These are phyloP conservation scores for Plantago lanceolata DNA, from an alignment of 305 asterid species.

Conservation along the genomic window DNA sequence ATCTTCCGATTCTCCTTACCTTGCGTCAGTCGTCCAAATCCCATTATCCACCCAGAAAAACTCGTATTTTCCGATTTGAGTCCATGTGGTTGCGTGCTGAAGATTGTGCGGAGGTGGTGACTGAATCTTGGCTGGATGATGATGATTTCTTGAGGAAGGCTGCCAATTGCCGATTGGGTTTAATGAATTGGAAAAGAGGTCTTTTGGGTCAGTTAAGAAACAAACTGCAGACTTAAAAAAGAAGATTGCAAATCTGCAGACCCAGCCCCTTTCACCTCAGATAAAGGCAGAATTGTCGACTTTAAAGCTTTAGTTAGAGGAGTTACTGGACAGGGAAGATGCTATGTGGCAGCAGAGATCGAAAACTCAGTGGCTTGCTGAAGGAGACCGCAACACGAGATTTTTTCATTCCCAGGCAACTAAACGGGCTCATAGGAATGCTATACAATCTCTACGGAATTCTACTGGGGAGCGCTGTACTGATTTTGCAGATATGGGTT, in stretches of 20 bases:
- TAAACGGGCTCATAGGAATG: neutral
- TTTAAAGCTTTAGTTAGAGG: too few relatives aligned
- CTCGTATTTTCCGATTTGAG: neutral
- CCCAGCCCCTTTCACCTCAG: neutral
- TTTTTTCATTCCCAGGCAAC: neutral
- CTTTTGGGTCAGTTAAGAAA: neutral
- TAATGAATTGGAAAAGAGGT: neutral
- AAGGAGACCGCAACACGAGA: neutral
- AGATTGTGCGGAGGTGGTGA: neutral
- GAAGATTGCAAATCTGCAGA: too few relatives aligned
- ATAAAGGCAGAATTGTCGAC: too few relatives aligned
- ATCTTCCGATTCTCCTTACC: too few relatives aligned
- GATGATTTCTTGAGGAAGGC: neutral
- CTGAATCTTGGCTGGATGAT: neutral
- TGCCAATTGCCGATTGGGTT: neutral
- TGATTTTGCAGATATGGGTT: neutral
- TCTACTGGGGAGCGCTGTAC: neutral
- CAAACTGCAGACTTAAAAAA: too few relatives aligned
- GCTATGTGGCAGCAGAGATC: neutral
- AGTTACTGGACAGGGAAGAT: neutral
- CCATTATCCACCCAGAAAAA: too few relatives aligned
- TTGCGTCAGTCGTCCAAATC: neutral
- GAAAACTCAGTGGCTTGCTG: neutral
- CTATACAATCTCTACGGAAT: neutral
- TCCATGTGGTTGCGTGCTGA: neutral